Evolutionary conservation across 2,329 filamentous ascomycete genomes (phyloP).

Genomic region (Botrytis cinerea): DNA sequence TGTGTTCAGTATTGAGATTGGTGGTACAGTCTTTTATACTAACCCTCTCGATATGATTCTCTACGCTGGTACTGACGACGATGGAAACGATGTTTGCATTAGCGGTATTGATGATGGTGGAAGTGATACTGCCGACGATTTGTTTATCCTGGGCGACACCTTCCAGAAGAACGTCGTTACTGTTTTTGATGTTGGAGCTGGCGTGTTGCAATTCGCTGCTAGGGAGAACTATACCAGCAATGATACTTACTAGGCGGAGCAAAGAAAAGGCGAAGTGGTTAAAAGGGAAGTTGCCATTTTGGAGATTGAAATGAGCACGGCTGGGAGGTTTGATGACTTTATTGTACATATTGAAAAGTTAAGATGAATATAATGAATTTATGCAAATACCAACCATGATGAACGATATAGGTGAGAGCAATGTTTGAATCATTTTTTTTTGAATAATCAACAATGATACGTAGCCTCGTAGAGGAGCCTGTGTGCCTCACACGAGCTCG

Average conservation of each 20-base stretch:
- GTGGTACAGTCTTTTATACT: constrained; percentile 40
- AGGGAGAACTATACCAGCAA: constrained; percentile 34
- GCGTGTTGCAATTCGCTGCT: constrained; percentile 50
- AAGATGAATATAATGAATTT: neutral
- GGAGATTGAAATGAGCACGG: neutral
- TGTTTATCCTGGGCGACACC: constrained; percentile 48
- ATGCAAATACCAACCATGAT: neutral
- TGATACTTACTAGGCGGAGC: constrained; percentile 18
- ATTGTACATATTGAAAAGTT: constrained; percentile 4
- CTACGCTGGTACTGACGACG: constrained; percentile 28
- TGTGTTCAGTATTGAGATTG: constrained; percentile 46
- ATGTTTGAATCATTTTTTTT: neutral
- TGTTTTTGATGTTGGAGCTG: constrained; percentile 52
- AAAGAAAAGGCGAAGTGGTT: neutral
- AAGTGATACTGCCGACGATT: constrained; percentile 37
- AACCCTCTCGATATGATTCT: constrained; percentile 41
- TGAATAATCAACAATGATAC: neutral
- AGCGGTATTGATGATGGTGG: constrained; percentile 41
- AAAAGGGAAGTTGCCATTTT: neutral
- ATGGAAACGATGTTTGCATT: constrained; percentile 39
- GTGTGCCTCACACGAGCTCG: neutral
- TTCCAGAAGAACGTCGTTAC: constrained; percentile 53
- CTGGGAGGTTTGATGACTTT: neutral
- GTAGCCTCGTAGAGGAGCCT: neutral
- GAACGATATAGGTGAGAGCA: neutral